Conservation (phyloP, 202 grass and related monocot genomes). For the Panicum hallii region DNA sequence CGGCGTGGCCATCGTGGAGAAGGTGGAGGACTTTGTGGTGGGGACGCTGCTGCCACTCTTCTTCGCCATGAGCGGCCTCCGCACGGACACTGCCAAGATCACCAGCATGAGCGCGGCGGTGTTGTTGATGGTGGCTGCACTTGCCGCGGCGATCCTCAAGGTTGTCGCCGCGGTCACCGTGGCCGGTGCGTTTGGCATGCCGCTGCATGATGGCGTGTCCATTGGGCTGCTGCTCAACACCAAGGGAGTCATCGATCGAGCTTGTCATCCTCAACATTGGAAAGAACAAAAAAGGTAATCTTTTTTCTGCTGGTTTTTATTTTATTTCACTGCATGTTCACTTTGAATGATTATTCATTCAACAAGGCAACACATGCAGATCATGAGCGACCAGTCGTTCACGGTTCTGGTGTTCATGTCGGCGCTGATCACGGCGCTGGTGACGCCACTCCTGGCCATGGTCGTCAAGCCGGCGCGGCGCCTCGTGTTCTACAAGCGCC, state of each 20-base stretch:
- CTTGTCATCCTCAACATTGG: conserved; percentile 77
- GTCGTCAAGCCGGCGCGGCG: conserved; percentile 65
- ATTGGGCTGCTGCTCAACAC: conserved; percentile 81
- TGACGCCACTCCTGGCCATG: conserved; percentile 56
- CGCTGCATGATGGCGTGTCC: conserved; percentile 61
- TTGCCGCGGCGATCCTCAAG: conserved; percentile 47
- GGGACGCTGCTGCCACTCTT: conserved; percentile 66
- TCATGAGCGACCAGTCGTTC: conserved; percentile 70
- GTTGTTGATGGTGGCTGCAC: conserved; percentile 31
- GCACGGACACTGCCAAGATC: conserved; percentile 44
- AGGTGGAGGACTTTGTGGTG: conserved; percentile 66
- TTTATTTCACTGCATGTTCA: too few relatives aligned
- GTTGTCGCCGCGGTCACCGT: conserved; percentile 37
- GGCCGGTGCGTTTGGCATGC: conserved; percentile 58
- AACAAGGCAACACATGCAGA: not conserved
- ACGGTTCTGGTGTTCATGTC: conserved; percentile 75
- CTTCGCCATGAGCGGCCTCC: conserved; percentile 67
- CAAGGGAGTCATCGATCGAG: conserved; percentile 70
- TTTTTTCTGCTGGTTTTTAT: too few relatives aligned
- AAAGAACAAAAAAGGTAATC: conserved; percentile 36
- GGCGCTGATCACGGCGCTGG: conserved; percentile 54
- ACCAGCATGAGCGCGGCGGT: conserved; percentile 9
- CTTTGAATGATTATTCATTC: too few relatives aligned
- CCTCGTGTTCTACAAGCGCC: conserved; percentile 68
- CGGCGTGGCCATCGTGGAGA: conserved; percentile 65